phyloP scores from a whole-genome alignment of 2,329 filamentous ascomycete genomes.

The Lithohypha guttulata region DNA sequence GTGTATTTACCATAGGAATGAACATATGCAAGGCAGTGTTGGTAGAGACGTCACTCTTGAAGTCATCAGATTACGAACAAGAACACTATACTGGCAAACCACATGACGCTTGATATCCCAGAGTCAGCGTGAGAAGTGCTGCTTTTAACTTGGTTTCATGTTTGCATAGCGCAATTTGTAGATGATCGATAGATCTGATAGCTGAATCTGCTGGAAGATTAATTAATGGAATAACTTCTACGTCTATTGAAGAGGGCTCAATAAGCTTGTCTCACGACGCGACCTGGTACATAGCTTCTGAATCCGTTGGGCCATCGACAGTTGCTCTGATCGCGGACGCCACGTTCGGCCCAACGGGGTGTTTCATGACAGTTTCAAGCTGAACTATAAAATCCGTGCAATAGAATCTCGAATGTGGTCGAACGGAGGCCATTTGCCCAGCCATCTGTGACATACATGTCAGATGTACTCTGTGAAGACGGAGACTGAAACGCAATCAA shows the following conservation, averaged over 20 bases:
- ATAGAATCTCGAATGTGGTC: conserved; percentile 4
- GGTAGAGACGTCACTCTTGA: conserved; percentile 7
- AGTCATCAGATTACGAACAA: conserved; percentile 7
- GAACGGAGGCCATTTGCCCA: conserved; percentile 2
- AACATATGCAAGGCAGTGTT: conserved; percentile 8
- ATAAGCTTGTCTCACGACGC: conserved; percentile 2
- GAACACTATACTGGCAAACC: conserved; percentile 8
- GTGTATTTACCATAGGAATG: conserved; percentile 27
- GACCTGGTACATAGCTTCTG: conserved; percentile 2
- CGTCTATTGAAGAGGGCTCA: conserved; percentile 4
- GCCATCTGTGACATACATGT: conserved; percentile 3
- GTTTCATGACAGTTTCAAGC: conserved; percentile 2
- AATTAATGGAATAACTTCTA: conserved; percentile 4
- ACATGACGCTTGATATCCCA: conserved; percentile 3
- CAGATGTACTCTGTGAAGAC: conserved; percentile 4
- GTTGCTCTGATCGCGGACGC: conserved; percentile 3
- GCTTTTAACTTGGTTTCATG: conserved; percentile 2
- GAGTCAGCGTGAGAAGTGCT: conserved; percentile 2
- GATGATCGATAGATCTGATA: conserved; percentile 3
- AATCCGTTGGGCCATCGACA: conserved; percentile 2
- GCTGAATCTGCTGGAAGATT: conserved; percentile 4
- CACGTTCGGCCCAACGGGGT: conserved; percentile 3
- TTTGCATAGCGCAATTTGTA: conserved; percentile 1
- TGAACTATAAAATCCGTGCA: conserved; percentile 3
- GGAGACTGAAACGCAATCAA: conserved; percentile 4